Evolutionary conservation across 257 asterid genomes (phyloP).

Genomic region (Penstemon davidsonii): DNA sequence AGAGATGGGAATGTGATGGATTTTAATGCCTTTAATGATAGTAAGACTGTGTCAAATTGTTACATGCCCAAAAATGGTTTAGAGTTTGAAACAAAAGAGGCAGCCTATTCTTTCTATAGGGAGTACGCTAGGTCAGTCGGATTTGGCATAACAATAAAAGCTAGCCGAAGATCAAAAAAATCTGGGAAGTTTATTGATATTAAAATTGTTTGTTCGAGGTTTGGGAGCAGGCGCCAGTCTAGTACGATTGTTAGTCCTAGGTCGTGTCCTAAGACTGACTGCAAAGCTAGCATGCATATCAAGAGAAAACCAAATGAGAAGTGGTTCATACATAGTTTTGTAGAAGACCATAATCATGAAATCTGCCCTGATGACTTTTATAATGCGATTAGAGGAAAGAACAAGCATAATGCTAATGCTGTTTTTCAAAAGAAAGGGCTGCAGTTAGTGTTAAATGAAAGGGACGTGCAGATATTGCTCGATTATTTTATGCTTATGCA

Average conservation of each 20-base stretch:
- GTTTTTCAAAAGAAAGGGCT: slow-evolving; percentile 35
- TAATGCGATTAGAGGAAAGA: slow-evolving; percentile 37
- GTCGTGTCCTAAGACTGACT: slow-evolving; percentile 47
- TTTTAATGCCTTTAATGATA: slow-evolving; percentile 14
- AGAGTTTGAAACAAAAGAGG: slow-evolving; percentile 55
- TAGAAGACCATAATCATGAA: slow-evolving; percentile 53
- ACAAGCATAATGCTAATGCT: slow-evolving; percentile 23
- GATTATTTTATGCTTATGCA: slow-evolving; percentile 42
- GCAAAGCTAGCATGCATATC: slow-evolving; percentile 52
- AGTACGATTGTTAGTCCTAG: slow-evolving; percentile 30
- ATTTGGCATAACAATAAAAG: slow-evolving; percentile 56
- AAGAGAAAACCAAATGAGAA: slow-evolving; percentile 48
- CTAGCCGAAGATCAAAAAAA: slow-evolving; percentile 53
- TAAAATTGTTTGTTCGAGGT: slow-evolving; percentile 53
- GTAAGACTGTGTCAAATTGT: slow-evolving; percentile 14
- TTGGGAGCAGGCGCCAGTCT: slow-evolving; percentile 40
- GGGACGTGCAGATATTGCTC: slow-evolving; percentile 37
- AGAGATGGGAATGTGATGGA: slow-evolving; percentile 28
- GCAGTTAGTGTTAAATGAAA: slow-evolving; percentile 40
- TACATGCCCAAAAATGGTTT: slow-evolving; percentile 39
- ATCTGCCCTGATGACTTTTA: slow-evolving; percentile 32
- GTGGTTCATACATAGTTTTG: slow-evolving; percentile 42
- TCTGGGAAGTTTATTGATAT: slow-evolving; percentile 56
- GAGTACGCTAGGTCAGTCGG: slow-evolving; percentile 50
- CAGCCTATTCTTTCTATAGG: slow-evolving; percentile 46